phyloP scores from a whole-genome alignment of 805 yeast genomes.

The Helenozyma baotianmanensis region DNA sequence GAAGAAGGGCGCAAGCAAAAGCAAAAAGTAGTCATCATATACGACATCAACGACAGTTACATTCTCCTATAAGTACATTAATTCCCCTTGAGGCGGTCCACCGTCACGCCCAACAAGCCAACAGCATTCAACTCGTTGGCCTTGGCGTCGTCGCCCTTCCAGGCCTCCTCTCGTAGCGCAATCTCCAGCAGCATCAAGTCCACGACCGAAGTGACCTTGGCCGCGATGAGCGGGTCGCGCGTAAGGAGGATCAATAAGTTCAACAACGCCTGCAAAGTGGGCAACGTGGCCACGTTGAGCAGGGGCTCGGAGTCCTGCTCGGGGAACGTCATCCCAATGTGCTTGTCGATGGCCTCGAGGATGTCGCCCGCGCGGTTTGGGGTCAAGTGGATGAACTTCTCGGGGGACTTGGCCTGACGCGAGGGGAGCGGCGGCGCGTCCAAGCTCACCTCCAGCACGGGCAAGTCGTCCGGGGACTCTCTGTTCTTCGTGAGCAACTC shows the following conservation, averaged over 20 bases:
- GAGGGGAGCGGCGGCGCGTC: conserved; percentile 18
- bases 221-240: conserved; percentile 15
- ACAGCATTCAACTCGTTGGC: conserved; percentile 26
- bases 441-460: too few relatives aligned
- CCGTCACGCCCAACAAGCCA: conserved; percentile 29
- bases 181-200: conserved; percentile 13
- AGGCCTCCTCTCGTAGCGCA: conserved; percentile 17
- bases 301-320: conserved; percentile 13
- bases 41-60: background rate
- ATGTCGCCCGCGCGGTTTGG: conserved; percentile 40
- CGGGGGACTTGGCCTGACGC: conserved; percentile 18
- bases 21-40: conserved; percentile 16
- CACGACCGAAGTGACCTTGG: conserved; percentile 13
- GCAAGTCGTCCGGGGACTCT: too few relatives aligned
- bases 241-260: conserved; percentile 45
- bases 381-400: conserved; percentile 40
- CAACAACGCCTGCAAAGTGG: conserved; percentile 50
- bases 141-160: conserved; percentile 11
- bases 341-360: conserved; percentile 35
- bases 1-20: conserved; percentile 25
- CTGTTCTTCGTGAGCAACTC: conserved; percentile 47
- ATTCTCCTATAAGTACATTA: background rate
- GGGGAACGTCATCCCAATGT: conserved; percentile 34
- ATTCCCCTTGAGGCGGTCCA: conserved; percentile 25
- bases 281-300: conserved; percentile 26